Base-by-base conservation (phyloP, 192 early-diverging fungal species). In the Linderina pennispora region DNA sequence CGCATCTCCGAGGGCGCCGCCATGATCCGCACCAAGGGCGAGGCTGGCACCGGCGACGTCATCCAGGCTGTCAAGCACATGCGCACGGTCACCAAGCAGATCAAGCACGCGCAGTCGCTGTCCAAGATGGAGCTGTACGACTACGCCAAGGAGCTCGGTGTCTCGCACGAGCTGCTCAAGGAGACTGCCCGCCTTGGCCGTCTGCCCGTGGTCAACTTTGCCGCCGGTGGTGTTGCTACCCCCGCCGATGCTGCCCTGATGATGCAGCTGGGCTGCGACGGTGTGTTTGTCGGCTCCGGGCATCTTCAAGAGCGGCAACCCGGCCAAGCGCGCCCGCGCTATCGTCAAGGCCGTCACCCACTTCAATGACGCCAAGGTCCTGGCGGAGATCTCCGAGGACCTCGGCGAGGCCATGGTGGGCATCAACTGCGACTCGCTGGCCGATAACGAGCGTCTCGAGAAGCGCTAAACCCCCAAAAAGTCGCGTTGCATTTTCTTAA, bases 231-330 rank as follows among this genome's bases (percentile, higher is more conserved):
- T 71, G 80, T 97, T 54, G 94, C 96, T 15, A 99, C 96, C 25
- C 96, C 96, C 20, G 94, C 94, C 19, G 96, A 99, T 80, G 96
- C 94, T 42, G 96, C 92, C 10, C 53, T 99, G 53, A 96, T 99
- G 94, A 99, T 99, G 94, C 92, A 97, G 77, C 78, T 96, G 35
- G 96, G 96, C 32, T 90, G 92, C 74, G 92, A 96, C 73, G 96
- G 96, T 77, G 93, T 90, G 50, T 94, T 99, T 77, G 94, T 99
- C 36, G 92, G 92, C 35, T 94, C 91, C 19, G 93, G n/a, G 94
- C 43, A 93, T 99, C 75, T 99, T 99, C 80, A 96, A 94, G 75
- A 82, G 79, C 43, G 83, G 85, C 21, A 87, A 97, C 65, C 92
- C 96, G 3, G 88, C 84, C 52, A 93, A 91, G 82, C 87, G 94